These are phyloP conservation scores for Trifolium repens DNA, from an alignment of 306 rosid species.

Conservation along the genomic window DNA sequence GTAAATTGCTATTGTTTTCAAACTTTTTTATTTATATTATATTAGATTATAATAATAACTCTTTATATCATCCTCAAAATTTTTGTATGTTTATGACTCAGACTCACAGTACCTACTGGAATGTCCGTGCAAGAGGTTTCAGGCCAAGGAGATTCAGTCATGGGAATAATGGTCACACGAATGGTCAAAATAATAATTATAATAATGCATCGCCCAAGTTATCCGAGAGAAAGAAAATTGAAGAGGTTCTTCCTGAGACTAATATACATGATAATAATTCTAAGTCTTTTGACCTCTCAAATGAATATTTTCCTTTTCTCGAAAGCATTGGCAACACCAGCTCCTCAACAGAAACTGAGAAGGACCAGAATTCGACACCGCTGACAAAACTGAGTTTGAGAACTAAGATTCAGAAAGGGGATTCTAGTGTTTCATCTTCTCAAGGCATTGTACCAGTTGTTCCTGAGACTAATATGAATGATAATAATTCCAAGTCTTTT, in stretches of 20 bases:
- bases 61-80: constrained; percentile 23
- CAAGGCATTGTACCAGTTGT: not conserved
- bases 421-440: constrained; percentile 38
- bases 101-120: constrained; percentile 44
- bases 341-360: constrained; percentile 22
- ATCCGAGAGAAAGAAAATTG: constrained; percentile 28
- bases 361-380: constrained; percentile 21
- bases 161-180: not conserved
- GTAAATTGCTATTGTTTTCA: constrained; percentile 46
- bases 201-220: constrained; percentile 17
- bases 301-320: constrained; percentile 56
- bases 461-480: constrained; percentile 24
- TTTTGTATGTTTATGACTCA: constrained; percentile 48
- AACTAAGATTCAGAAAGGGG: constrained; percentile 37
- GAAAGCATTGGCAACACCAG: constrained; percentile 20
- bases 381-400: constrained; percentile 18
- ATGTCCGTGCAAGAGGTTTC: constrained; percentile 11
- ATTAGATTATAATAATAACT: constrained; percentile 14
- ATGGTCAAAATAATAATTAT: not conserved
- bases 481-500: constrained; percentile 23
- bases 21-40: not conserved
- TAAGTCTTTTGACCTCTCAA: constrained; percentile 39
- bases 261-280: constrained; percentile 20
- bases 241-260: constrained; percentile 31
- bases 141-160: constrained; percentile 33